Conservation (phyloP, 108 stramenopile species). For the Nitzschia palea region DNA sequence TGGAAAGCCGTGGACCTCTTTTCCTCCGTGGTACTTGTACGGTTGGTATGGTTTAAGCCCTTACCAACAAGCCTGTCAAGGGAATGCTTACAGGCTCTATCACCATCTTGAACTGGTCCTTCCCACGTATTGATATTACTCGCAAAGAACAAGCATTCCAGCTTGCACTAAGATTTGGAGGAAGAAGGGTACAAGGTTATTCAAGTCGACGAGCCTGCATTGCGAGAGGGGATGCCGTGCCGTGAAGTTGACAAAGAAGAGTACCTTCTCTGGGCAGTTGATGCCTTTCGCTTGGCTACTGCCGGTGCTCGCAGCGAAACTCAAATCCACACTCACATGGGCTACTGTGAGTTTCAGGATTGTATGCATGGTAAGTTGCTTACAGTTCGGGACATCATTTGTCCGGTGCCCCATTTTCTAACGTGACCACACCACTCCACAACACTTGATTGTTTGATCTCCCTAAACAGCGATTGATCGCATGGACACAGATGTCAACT, state of each 20-base stretch:
- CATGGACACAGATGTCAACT: conserved; percentile 72
- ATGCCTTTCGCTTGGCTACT: conserved; percentile 64
- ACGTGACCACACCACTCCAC: too few relatives aligned
- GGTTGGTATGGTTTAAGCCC: conserved; percentile 59
- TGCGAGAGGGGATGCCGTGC: conserved; percentile 72
- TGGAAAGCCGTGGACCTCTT: too few relatives aligned
- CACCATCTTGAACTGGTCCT: conserved; percentile 83
- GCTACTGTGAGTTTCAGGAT: conserved; percentile 73
- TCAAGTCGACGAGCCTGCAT: conserved; percentile 75
- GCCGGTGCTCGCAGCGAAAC: conserved; percentile 50
- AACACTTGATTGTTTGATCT: too few relatives aligned
- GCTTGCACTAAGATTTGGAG: conserved; percentile 65
- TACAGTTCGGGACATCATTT: too few relatives aligned
- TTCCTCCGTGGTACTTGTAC: too few relatives aligned
- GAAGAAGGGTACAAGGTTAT: conserved; percentile 59
- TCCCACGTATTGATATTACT: conserved; percentile 65
- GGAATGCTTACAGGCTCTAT: conserved; percentile 81
- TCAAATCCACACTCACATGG: conserved; percentile 83
- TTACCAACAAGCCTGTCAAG: conserved; percentile 65
- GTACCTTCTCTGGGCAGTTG: too few relatives aligned
- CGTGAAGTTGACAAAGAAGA: conserved; percentile 30
- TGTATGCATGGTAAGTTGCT: too few relatives aligned
- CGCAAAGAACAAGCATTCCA: conserved; percentile 68
- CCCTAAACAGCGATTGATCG: conserved; percentile 71
- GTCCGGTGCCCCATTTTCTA: too few relatives aligned